Base-by-base conservation (phyloP, 2,329 filamentous ascomycete species). In the Xylaria sp. region DNA sequence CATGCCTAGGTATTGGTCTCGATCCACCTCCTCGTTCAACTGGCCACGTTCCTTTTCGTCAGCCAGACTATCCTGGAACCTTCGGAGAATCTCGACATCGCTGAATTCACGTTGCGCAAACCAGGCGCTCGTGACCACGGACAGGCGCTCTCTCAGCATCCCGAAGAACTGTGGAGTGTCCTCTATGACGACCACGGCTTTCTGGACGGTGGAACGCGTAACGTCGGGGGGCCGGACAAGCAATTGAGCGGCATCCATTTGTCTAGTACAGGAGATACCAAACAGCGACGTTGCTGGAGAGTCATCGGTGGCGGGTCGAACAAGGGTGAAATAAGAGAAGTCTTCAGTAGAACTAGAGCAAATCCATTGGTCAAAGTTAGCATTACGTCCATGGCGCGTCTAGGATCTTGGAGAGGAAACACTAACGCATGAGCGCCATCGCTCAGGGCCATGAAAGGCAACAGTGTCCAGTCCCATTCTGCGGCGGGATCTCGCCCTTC, bases 251-350 rank as follows among this genome's bases (percentile, higher is more conserved):
- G 93, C 86, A 73, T 96, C 92, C 72, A 99, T 85, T 79, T 98
- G 95, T 63, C 94, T 87, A 15, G 94, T 97, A 77, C 95, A 99
- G 17, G 93, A 91, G 74, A 99, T 97, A 65, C 95, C 95, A 75
- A 99, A 99, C 21, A 99, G 87, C 23, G 92, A 96, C 2, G 92
- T 93, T 31, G 88, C 87, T 6, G 89, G 86, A 35, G 79, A 74
- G 19, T 76, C 71, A 54, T 78, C 78, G 66, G 78, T 83, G 57
- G 83, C 83, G 49, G 89, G 87, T 31, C 87, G 87, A 61, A 92
- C 84, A 54, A 99, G 87, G 8, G 94, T 98, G 77, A 99, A 99
- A 80, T 99, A 99, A 54, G 94, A 97, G 81, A 98, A 99, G 79
- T 98, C 95, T 79, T 99, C 95, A 61, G 90, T 90, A 21, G 92